Percentiles rank a stretch among this genome's conserved stretches.
phyloP scores from a whole-genome alignment of 2,329 filamentous ascomycete species.

The Rhinocladiella similis region DNA sequence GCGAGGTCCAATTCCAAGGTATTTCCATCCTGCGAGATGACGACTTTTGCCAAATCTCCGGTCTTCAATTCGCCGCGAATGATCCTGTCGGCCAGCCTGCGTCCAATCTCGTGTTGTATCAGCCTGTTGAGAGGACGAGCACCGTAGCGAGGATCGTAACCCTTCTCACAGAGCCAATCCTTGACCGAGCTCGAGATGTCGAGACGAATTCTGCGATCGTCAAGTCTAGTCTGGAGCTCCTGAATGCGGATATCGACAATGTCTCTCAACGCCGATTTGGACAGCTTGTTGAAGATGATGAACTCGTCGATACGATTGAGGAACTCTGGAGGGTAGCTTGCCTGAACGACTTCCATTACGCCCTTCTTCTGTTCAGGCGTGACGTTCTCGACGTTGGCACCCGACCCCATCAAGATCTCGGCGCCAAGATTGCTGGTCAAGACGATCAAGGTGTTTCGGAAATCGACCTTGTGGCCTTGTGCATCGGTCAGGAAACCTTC shows the following conservation, averaged over 20 bases:
- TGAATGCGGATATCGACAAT: conserved; percentile 90
- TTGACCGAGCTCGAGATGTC: conserved; percentile 70
- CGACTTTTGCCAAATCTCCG: conserved; percentile 72
- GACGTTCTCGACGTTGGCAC: conserved; percentile 64
- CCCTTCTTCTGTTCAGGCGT: conserved; percentile 70
- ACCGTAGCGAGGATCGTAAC: conserved; percentile 89
- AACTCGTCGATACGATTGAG: conserved; percentile 96
- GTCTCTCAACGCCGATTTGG: conserved; percentile 74
- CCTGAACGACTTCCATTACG: conserved; percentile 84
- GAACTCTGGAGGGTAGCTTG: conserved; percentile 83
- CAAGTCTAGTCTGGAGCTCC: conserved; percentile 79
- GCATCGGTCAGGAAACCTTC: conserved; percentile 95
- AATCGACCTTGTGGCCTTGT: conserved; percentile 95
- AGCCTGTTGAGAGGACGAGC: conserved; percentile 87
- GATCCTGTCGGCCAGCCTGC: conserved; percentile 85
- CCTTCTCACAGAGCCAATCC: conserved; percentile 82
- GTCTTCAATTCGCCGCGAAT: conserved; percentile 79
- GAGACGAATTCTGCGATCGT: conserved; percentile 80
- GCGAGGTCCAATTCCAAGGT: conserved; percentile 3
- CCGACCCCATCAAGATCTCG: conserved; percentile 78
- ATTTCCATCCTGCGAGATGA: conserved; percentile 23
- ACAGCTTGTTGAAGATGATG: conserved; percentile 90
- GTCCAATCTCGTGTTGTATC: conserved; percentile 86
- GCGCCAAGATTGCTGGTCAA: conserved; percentile 94
- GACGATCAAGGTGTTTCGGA: conserved; percentile 94